Conservation (phyloP, 2,329 filamentous ascomycete genomes). For the Xylaria sp. region DNA sequence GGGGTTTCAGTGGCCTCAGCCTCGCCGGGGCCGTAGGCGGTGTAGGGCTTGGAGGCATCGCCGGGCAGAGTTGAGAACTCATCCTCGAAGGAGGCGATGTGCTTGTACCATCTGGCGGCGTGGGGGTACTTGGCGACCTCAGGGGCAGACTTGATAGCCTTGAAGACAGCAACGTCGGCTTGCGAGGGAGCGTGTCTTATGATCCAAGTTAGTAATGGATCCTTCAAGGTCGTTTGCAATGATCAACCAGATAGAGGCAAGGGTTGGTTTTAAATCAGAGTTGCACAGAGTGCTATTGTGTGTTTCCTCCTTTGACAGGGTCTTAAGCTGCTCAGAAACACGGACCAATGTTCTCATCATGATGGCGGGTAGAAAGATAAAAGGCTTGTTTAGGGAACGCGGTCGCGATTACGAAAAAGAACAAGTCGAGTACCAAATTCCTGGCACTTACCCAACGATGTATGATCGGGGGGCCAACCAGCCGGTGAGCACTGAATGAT, state of each 20-base stretch:
- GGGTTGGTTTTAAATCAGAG: slow-evolving; percentile 47
- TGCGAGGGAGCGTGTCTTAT: slow-evolving; percentile 76
- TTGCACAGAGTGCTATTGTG: slow-evolving; percentile 52
- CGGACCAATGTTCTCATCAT: slow-evolving; percentile 85
- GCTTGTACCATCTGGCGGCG: slow-evolving; percentile 98
- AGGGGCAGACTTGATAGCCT: slow-evolving; percentile 81
- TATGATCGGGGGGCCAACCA: slow-evolving; percentile 75
- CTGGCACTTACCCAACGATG: slow-evolving; percentile 73
- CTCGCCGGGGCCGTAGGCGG: slow-evolving; percentile 88
- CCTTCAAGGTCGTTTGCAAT: neutral
- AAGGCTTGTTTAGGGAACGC: neutral
- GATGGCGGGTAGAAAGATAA: slow-evolving; percentile 42
- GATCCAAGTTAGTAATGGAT: slow-evolving; percentile 39
- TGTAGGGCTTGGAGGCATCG: slow-evolving; percentile 89
- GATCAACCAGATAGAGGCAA: neutral
- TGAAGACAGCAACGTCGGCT: slow-evolving; percentile 96
- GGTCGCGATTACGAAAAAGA: neutral
- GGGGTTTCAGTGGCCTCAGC: slow-evolving; percentile 83
- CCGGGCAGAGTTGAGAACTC: slow-evolving; percentile 93
- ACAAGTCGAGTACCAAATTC: slow-evolving; percentile 16
- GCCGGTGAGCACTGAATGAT: slow-evolving; percentile 62
- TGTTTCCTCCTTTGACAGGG: slow-evolving; percentile 67
- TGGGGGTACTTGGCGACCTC: slow-evolving; percentile 89
- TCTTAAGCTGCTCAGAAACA: slow-evolving; percentile 85
- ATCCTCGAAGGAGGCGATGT: slow-evolving; percentile 91